A percentile compares a stretch with the other conserved stretches of the same genome.
Conservation (phyloP, 805 yeast species). For the Phaffomyces antillensis region DNA sequence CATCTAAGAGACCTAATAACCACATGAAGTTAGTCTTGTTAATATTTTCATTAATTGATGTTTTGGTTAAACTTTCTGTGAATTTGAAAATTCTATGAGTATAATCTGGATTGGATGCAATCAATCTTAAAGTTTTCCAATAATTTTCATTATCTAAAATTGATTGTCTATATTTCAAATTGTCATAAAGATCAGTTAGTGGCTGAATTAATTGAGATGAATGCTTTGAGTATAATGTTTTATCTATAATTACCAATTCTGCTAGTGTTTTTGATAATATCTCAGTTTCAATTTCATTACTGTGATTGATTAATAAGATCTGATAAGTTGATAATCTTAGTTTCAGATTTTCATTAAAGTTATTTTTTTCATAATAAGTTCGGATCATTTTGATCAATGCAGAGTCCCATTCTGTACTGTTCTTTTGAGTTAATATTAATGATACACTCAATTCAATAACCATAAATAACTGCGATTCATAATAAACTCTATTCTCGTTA, state of each 20-base stretch:
- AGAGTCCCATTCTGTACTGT: neutral
- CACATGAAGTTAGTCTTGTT: conserved; percentile 51
- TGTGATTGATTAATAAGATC: conserved; percentile 31
- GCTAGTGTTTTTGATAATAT: conserved; percentile 6
- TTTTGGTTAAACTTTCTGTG: conserved; percentile 33
- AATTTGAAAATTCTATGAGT: conserved; percentile 41
- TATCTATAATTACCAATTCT: conserved; percentile 10
- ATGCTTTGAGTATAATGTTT: conserved; percentile 10
- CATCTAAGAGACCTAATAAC: conserved; percentile 66
- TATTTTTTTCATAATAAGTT: conserved; percentile 15
- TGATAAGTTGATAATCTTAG: conserved; percentile 47
- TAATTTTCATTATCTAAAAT: conserved; percentile 46
- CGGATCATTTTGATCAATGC: conserved; percentile 21
- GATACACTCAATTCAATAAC: conserved; percentile 34
- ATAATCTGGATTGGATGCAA: conserved; percentile 39
- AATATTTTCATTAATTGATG: conserved; percentile 17
- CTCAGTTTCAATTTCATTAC: neutral
- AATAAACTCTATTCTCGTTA: conserved; percentile 21
- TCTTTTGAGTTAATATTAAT: neutral
- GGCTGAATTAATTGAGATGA: conserved; percentile 16
- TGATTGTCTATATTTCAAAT: neutral
- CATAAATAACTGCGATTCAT: conserved; percentile 29
- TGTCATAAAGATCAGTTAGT: conserved; percentile 6
- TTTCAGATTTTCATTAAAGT: conserved; percentile 11
- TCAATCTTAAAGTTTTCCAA: conserved; percentile 47